Evolutionary conservation across 257 asterid genomes (phyloP), one percentile per base, ranked within the genome.

Genomic region (Lavandula angustifolia): DNA sequence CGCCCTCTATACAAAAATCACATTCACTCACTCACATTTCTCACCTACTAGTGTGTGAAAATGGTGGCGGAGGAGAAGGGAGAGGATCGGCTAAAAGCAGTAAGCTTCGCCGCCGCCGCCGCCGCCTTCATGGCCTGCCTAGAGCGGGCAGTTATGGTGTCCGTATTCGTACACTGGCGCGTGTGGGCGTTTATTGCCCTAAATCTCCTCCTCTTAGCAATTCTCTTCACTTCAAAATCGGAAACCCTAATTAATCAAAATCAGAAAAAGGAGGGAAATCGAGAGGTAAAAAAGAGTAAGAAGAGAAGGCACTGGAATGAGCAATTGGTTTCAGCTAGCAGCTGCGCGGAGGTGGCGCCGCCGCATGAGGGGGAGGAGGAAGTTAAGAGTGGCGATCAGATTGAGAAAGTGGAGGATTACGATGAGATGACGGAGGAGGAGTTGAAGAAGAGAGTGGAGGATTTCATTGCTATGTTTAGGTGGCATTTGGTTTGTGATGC

Each of bases 391-490:
- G 74, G 11, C 5, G 79, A 68, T 14, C 69, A 33, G 0, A 76
- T 57, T 7, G 75, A 12, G 0, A 59, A 65, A 18, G 48, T 73
- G 35, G 81, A 70, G 29, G 76, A 69, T 37, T 73, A 76, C 2
- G 77, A 75, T 31, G 79, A 84, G 71, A 78, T 92, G 4, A 79
- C 97, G 0, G 77, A 85, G 79, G 94, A 85, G 80, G 99, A 94
- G 51, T 64, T 94, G 80, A 85, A 94, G 67, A 69, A 72, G 77
- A 87, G 86, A 79, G 99, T 75, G 13, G 99, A 94, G 69, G 92
- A 92, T 13, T 90, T 94, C 62, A 94, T 94, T 62, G 75, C 95
- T 18, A 94, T 81, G 97, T 94, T 92, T 66, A 85, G 95, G 83
- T 88, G 84, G 75, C 99, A 94, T 75, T 84, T 90, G 83, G 81